Base-by-base conservation (phyloP, 1,139 yeast species). In the Wickerhamiella infanticola region DNA sequence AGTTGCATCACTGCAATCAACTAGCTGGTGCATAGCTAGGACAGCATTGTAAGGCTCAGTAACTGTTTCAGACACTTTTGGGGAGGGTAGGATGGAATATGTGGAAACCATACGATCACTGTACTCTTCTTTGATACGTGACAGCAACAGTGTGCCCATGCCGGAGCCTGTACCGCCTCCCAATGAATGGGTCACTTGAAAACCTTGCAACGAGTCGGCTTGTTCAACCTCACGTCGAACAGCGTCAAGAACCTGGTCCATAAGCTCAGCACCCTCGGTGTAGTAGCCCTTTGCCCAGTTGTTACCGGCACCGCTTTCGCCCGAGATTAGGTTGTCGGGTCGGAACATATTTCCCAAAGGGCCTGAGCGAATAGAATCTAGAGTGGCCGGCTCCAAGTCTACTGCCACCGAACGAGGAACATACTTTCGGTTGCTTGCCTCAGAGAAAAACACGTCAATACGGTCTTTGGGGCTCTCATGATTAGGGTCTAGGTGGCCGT, bases 401-500 rank as follows among this genome's bases (percentile, higher is more conserved):
- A 68, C 71, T 26, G 68, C 65, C 4, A 68, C 69, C 8, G 73
- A 69, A 38, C 72, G 67, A 23, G 72, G 72, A 26, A 68, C 71
- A 55, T 68, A 68, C 55, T 68, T 68, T 47, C 56, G 56, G 48
- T 60, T 58, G 44, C 65, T 53, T 24, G 68, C 70, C 51, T 77
- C 82, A 51, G 73, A 72, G 65, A 75, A 77, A 58, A 76, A 77
- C 46, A 73, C 78, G 51, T 66, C 67, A 45, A 73, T 59, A 27
- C 69, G 64, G 49, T 66, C 63, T 44, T 42, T 29, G 29, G 29
- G 29, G 41, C 36, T 23, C 24, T 13, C 9, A 9, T 39, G 35
- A 13, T 42, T 29, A 18, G 43, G 24, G 8, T 37, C 43, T 7
- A 63, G 51, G 40, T 58, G 61, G 27, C 83, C 83, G 52, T 70